Evolutionary conservation across 139 green algal genomes (phyloP).

Genomic region (Tetradesmus lagerheimii): DNA sequence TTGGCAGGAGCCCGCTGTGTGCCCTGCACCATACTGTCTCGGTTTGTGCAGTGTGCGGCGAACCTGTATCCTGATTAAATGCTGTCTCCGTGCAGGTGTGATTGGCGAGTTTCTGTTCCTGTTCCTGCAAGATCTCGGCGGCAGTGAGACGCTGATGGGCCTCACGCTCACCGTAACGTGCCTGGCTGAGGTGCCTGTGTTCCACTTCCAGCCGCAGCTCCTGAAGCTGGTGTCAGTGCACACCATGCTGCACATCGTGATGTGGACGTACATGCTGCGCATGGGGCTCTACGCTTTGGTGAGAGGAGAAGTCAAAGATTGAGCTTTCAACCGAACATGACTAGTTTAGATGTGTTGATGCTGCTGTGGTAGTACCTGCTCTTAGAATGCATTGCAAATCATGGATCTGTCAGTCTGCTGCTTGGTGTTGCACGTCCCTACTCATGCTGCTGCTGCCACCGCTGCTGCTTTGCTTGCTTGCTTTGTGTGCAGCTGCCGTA

Average conservation of each 20-base stretch:
- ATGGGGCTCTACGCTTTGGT: conserved; percentile 61
- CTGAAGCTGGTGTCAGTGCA: conserved; percentile 14
- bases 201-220: conserved; percentile 52
- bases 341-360: background rate
- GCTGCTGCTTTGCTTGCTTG: background rate
- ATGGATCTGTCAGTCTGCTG: background rate
- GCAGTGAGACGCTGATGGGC: conserved; percentile 58
- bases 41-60: too few species aligned
- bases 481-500: background rate
- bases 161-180: conserved; percentile 67
- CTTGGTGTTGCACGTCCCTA: background rate
- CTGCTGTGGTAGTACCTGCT: background rate
- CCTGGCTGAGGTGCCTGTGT: conserved; percentile 60
- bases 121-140: conserved; percentile 60
- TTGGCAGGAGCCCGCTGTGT: too few species aligned
- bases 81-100: background rate
- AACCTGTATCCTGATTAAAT: too few species aligned
- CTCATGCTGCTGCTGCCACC: background rate
- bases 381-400: too few species aligned
- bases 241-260: conserved; percentile 38
- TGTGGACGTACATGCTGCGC: conserved; percentile 54
- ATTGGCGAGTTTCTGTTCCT: conserved; percentile 70
- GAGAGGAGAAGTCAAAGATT: background rate
- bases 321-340: too few species aligned
- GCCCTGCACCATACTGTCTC: too few species aligned